Conservation (phyloP, 169 alveolate genomes). For the Cyclospora cayetanensis region DNA sequence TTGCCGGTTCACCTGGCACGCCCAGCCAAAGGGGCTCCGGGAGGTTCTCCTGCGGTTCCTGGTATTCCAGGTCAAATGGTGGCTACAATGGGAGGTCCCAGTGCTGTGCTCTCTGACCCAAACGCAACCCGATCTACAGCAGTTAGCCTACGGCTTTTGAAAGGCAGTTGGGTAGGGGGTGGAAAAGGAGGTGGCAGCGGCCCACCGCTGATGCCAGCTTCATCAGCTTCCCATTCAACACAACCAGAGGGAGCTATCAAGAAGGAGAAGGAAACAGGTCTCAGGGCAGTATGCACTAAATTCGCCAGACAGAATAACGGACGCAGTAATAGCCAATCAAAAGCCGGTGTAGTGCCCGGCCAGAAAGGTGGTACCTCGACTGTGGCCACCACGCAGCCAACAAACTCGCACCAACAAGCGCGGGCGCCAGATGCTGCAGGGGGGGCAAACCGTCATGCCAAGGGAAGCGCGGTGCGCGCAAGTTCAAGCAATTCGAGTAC, state of each 20-base stretch:
- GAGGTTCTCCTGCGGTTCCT: background rate
- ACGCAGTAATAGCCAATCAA: background rate
- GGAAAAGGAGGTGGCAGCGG: conserved; percentile 19
- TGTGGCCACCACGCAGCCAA: background rate
- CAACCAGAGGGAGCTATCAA: background rate
- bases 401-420: background rate
- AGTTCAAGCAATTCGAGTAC: background rate
- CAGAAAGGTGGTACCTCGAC: background rate
- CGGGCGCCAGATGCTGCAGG: background rate
- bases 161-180: background rate
- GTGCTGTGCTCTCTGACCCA: background rate
- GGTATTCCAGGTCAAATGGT: background rate
- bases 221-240: background rate
- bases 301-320: conserved; percentile 9
- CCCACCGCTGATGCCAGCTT: background rate
- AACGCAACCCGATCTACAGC: background rate
- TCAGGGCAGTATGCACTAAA: conserved; percentile 58
- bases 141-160: background rate
- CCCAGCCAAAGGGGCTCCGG: background rate
- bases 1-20: conserved; percentile 13
- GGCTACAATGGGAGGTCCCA: background rate
- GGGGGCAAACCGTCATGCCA: background rate
- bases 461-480: background rate
- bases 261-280: conserved; percentile 42
- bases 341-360: background rate